Base-by-base conservation (phyloP, 2,329 filamentous ascomycete genomes). In the Blumeriella jaapii region DNA sequence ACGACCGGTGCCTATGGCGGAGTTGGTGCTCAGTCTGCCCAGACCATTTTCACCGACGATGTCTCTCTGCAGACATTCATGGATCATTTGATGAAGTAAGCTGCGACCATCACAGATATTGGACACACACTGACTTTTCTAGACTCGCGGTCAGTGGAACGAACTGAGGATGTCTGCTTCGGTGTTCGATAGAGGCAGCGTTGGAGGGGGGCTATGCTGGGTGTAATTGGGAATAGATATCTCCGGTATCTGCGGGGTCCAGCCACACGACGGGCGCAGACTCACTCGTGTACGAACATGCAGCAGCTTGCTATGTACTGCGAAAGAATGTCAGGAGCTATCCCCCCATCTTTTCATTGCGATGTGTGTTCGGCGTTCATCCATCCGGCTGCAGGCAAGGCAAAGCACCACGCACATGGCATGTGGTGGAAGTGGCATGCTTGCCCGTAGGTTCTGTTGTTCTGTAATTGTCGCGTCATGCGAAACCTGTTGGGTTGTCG, bases 51-150 rank as follows among this genome's bases (percentile, higher is more conserved):
- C 64, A 98, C 91, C 1, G 91, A 98, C 55, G 91, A 98, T 59
- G 91, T 98, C 36, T 95, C 86, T 36, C 65, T 98, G 56, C 89
- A 96, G 61, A 96, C 89, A 1, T 98, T 98, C 58, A 98, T 98
- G 91, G 91, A 98, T 54, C 87, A 96, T 63, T 67, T 98, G 58
- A 98, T 98, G 91, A 98, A 98, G 84, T 87, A 68, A 62, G 79
- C 69, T n/a, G 12, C 12, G 9, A 18, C 8, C 14, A 38, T 11
- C 24, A 7, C 31, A 42, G 38, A 19, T 30, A 8, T 13, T 5
- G 16, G 5, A 8, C 11, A 18, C 13, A 31, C n/a, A 18, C 26
- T 32, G n/a, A 41, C 14, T n/a, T 14, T n/a, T 9, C 11, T 31
- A 69, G 71, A 52, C 60, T 78, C 56, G 73, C 74, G 34, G 73